These are phyloP conservation scores for Pichia sp. DNA, from an alignment of 1,139 yeast species.

Conservation along the genomic window DNA sequence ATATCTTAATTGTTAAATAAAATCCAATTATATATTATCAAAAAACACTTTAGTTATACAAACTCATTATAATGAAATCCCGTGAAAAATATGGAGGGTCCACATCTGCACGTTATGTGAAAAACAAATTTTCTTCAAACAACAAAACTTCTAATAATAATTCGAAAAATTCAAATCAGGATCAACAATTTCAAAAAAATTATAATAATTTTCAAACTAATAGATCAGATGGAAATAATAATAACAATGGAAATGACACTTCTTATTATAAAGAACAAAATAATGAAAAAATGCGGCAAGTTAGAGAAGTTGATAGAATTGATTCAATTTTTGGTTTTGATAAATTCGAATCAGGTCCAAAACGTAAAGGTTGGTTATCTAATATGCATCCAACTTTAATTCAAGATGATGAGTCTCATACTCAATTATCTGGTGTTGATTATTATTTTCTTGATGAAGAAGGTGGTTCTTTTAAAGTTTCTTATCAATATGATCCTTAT, in stretches of 20 bases:
- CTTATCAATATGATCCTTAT: conserved; percentile 81
- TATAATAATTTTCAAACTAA: conserved; percentile 17
- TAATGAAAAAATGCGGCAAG: conserved; percentile 34
- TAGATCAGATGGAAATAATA: neutral
- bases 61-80: conserved; percentile 6
- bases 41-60: neutral
- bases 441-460: conserved; percentile 95
- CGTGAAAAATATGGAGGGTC: conserved; percentile 41
- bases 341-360: conserved; percentile 65
- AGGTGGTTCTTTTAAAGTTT: conserved; percentile 91
- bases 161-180: neutral
- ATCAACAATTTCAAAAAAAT: conserved; percentile 9
- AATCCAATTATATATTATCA: neutral
- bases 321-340: conserved; percentile 84
- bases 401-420: conserved; percentile 46
- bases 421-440: conserved; percentile 84
- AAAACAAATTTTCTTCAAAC: conserved; percentile 29
- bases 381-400: conserved; percentile 72
- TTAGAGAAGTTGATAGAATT: conserved; percentile 52
- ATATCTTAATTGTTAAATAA: neutral
- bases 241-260: conserved; percentile 1
- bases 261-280: neutral
- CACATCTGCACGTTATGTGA: conserved; percentile 49
- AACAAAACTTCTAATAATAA: conserved; percentile 1
- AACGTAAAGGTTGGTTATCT: conserved; percentile 76